Evolutionary conservation across 345 rosid species (phyloP), one percentile per base, ranked within the genome.

Genomic region (Moringa oleifera): DNA sequence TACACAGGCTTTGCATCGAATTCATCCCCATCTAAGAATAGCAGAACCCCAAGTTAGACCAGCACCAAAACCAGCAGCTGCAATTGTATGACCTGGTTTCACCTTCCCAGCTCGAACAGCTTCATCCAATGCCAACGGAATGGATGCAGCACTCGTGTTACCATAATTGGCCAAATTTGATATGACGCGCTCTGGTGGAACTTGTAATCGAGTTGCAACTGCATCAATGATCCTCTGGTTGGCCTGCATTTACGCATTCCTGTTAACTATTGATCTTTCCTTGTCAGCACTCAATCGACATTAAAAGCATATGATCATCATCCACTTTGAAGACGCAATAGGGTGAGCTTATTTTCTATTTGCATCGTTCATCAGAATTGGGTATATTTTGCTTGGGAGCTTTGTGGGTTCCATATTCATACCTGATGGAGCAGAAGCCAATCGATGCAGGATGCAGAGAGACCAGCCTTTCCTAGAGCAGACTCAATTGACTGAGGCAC

Each of bases 341-440:
- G 47, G 47, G 13, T 41, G 17, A 41, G 47, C 47, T 41, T 41
- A 4, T 16, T 1, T 41, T 41, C 33, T 4, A 33, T 41, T 41
- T 9, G 47, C 47, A 41, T 15, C 47, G 2, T 7, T 41, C 12
- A 7, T 41, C 47, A 41, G 12, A 41, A 5, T 41, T 1, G 17
- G 47, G 1, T 41, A 1, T 41, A 11, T 41, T 41, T 41, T 16
- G 12, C 13, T 41, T 11, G 17, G 2, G 23, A 28, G 36, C 22
- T 33, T 22, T 10, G 21, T 52, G 33, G 47, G 13, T 46, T 15
- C 25, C 50, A 46, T 31, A 67, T 63, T n/a, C 61, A 68, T 79
- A 88, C 96, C 96, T 90, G 99, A 73, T 82, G 99, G 65, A 94
- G 96, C 68, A 94, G 83, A 61, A 90, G 81, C 99, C 99, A 94